Conservation (phyloP, 352 stramenopile genomes). For the Globisporangium megalacanthum region DNA sequence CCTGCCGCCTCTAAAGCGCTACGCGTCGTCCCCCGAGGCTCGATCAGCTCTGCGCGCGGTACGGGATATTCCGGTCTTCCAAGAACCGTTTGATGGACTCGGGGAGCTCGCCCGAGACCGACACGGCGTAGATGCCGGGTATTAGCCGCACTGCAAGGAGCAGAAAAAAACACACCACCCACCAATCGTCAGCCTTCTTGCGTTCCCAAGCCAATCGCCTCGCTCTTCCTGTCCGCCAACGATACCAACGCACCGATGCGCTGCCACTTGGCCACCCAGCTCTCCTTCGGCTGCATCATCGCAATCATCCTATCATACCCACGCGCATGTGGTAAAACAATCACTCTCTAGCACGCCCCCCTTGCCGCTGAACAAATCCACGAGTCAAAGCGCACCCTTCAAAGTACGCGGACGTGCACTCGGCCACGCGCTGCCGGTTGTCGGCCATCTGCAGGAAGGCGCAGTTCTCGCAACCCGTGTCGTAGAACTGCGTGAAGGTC, state of each 20-base stretch:
- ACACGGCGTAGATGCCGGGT: constrained; percentile 85
- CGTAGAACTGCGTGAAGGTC: constrained; percentile 89
- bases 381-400: constrained; percentile 47
- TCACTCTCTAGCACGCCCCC: neutral
- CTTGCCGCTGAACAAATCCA: neutral
- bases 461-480: constrained; percentile 88
- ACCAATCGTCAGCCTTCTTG: neutral
- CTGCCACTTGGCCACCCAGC: constrained; percentile 88
- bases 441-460: constrained; percentile 87
- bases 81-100: constrained; percentile 88
- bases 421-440: constrained; percentile 83
- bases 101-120: constrained; percentile 76
- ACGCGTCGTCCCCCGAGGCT: constrained; percentile 1
- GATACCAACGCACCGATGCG: constrained; percentile 52
- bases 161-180: neutral
- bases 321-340: neutral
- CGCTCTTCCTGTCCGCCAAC: neutral
- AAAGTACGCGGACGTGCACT: constrained; percentile 87
- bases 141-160: constrained; percentile 54
- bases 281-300: constrained; percentile 88
- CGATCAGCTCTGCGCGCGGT: constrained; percentile 61
- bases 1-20: neutral
- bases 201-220: neutral
- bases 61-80: constrained; percentile 84
- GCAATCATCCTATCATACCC: constrained; percentile 56